A percentile compares a stretch with the other conserved stretches of the same genome.
phyloP scores from a whole-genome alignment of 495 filamentous ascomycete species.

The Hypoxylon fragiforme region DNA sequence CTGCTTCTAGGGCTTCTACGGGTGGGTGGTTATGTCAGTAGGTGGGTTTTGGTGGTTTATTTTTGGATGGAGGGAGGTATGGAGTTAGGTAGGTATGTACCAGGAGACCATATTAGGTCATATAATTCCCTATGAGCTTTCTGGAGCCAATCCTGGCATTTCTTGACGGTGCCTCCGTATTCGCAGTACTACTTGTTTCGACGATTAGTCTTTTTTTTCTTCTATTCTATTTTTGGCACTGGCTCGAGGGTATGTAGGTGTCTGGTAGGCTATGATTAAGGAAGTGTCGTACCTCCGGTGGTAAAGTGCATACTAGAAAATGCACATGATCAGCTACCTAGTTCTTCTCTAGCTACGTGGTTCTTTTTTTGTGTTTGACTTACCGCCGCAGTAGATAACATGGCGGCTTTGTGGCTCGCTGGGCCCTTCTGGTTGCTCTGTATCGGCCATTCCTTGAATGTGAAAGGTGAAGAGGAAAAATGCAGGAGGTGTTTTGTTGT shows the following conservation, averaged over 20 bases:
- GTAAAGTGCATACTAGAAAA: slow-evolving; percentile 82
- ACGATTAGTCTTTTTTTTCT: slow-evolving; percentile 22
- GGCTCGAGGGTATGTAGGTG: no score
- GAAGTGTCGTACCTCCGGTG: slow-evolving; percentile 76
- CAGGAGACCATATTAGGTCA: slow-evolving; percentile 77
- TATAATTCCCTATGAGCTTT: slow-evolving; percentile 74
- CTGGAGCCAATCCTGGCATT: slow-evolving; percentile 94
- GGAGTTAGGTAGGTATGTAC: slow-evolving; percentile 49
- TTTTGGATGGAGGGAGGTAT: not conserved
- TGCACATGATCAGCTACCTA: slow-evolving; percentile 8
- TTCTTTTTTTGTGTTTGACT: slow-evolving; percentile 39
- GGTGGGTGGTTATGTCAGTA: slow-evolving; percentile 19
- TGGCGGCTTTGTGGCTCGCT: slow-evolving; percentile 65
- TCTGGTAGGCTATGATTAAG: not conserved
- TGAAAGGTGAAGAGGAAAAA: slow-evolving; percentile 15
- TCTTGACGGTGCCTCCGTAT: slow-evolving; percentile 96
- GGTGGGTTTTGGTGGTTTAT: not conserved
- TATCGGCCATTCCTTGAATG: slow-evolving; percentile 43
- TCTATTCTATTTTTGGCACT: not conserved
- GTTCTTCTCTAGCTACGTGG: not conserved
- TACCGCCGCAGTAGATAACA: slow-evolving; percentile 82
- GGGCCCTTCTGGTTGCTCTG: slow-evolving; percentile 40
- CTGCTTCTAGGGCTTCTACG: slow-evolving; percentile 78
- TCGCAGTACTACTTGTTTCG: slow-evolving; percentile 81
- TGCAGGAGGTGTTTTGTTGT: slow-evolving; percentile 21